Base-by-base conservation (phyloP, 1,139 yeast genomes). In the Scheffersomyces quercinus region DNA sequence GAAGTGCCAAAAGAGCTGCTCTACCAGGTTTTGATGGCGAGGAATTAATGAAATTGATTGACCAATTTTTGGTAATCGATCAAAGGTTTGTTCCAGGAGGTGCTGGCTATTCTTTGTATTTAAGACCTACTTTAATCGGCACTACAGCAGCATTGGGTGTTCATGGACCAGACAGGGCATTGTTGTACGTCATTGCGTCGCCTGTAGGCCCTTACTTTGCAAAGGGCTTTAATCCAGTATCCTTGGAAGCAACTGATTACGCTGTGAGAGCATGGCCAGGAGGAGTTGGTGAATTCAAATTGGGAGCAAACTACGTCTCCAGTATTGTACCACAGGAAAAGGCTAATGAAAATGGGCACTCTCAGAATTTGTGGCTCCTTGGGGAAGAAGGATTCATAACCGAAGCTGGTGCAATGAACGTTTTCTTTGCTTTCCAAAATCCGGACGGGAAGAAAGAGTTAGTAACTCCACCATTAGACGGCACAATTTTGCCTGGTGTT, bases 231-330 rank as follows among this genome's bases (percentile, higher is more conserved):
- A 89, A 90, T 69, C 97, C 98, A 30, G 96, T 93, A 40, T 77
- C 83, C 45, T 76, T 93, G 49, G 97, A 91, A 72, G 98, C 98
- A 53, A 89, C 97, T 30, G 96, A 88, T 62, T 83, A 88, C 56
- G 96, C 96, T 38, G 93, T 91, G 24, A 85, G 98, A 72, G 97
- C 99, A 12, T 93, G 98, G 98, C 98, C 98, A 59, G 97, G 97
- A 60, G 99, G 98, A 65, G 90, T 84, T 52, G 99, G 99, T 68
- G 85, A 90, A 77, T 85, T 82, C 69, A 93, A 93, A 73, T 81
- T 93, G 58, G 99, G 99, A 66, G 98, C 97, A 48, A 93, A 93
- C 73, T 93, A 93, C 64, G 98, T 97, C 36, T 97, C 98, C 44
- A 88, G 97, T 66, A 81, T 91, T 60, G 77, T 81, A 60, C 97